Base-by-base conservation (phyloP, 2,329 filamentous ascomycete species). In the Lasiodiplodia sp. region DNA sequence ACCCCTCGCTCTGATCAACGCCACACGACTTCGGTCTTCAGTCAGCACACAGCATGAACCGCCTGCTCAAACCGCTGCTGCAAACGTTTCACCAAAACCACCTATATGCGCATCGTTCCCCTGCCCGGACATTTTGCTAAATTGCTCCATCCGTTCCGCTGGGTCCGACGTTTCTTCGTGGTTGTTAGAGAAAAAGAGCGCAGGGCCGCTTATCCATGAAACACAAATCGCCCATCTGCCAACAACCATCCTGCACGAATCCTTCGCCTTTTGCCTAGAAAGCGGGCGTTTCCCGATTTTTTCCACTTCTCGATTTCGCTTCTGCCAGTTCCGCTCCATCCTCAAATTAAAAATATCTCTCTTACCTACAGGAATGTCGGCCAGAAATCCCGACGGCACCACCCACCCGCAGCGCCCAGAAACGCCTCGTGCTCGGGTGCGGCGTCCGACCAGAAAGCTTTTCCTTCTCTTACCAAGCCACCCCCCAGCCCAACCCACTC, bases 381-480 rank as follows among this genome's bases (percentile, higher is more conserved):
- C 58, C 58, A 44, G 38, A 23, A 62, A 51, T 49, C 25, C 58
- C 58, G 58, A n/a, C 40, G 40, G 21, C n/a, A 25, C 38, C 57
- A 38, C 44, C 44, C 18, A 18, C 40, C 44, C 18, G 12, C n/a
- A 47, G 37, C 37, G 25, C 37, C 37, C 40, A 12, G n/a, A 25
- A 18, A 47, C 58, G 25, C 40, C 58, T 51, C 40, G 8, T 34
- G 16, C 31, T 51, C 58, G 58, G 58, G 18, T 62, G 58, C 58
- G 58, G 58, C 58, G 40, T 47, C 40, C 58, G 40, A 51, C 40
- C 38, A 31, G 23, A 62, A 62, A 62, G 58, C 40, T 62, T 62
- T 49, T 62, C 21, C n/a, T 49, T 4, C 23, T 12, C 12, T 6
- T 2, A n/a, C 51, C 51, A 28, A 34, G 31, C 21, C 25, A 14